phyloP scores from a whole-genome alignment of 257 asterid species.

The Thymus quinquecostatus region DNA sequence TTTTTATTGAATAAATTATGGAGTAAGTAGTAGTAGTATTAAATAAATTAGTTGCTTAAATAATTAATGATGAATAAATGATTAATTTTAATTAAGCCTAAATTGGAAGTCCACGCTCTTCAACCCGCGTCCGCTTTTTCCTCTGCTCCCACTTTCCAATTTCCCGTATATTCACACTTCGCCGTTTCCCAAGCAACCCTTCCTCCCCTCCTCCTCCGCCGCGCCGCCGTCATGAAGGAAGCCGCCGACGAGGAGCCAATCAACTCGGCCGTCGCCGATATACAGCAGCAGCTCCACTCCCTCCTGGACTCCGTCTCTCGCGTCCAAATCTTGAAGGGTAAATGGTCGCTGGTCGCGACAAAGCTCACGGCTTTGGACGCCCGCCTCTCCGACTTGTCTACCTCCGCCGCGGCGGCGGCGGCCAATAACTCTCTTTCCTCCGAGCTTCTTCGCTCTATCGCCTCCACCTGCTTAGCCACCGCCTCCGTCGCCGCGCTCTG shows the following conservation, averaged over 20 bases:
- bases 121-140: constrained; percentile 13
- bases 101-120: constrained; percentile 35
- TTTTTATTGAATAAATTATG: too few species aligned
- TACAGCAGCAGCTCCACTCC: constrained; percentile 42
- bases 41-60: background rate
- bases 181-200: background rate
- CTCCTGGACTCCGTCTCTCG: constrained; percentile 51
- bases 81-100: background rate
- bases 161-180: constrained; percentile 28
- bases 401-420: constrained; percentile 26
- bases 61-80: constrained; percentile 5
- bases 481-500: constrained; percentile 55
- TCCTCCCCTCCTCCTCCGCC: constrained; percentile 20
- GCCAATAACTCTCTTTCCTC: constrained; percentile 45
- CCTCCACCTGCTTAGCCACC: constrained; percentile 54
- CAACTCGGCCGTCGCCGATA: constrained; percentile 15
- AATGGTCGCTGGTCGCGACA: constrained; percentile 64
- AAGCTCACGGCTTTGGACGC: constrained; percentile 62
- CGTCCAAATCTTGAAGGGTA: constrained; percentile 67
- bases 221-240: constrained; percentile 53
- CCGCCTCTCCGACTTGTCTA: constrained; percentile 52
- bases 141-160: constrained; percentile 21
- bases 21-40: too few species aligned
- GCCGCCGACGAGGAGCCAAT: constrained; percentile 34
- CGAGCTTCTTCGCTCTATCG: constrained; percentile 62